These are phyloP conservation scores for Dendrocalamus sinicus DNA, from an alignment of 176 grass and related monocot species.

Conservation along the genomic window DNA sequence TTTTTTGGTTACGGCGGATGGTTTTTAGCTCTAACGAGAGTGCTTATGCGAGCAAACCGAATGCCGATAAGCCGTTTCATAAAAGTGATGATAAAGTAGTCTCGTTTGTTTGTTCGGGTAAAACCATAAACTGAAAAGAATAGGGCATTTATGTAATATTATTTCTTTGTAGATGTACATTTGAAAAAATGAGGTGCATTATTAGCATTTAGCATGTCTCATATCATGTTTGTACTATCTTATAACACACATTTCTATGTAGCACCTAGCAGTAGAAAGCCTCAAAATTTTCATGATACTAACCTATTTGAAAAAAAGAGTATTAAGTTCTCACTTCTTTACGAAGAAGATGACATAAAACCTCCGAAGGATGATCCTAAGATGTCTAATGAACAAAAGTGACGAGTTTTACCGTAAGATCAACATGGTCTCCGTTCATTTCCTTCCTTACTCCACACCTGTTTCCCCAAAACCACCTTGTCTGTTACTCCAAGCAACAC, in stretches of 20 bases:
- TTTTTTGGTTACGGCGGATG: too few relatives aligned
- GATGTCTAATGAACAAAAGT: not conserved
- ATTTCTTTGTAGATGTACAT: not conserved
- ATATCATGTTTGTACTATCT: not conserved
- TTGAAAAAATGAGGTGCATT: not conserved
- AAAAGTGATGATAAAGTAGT: too few relatives aligned
- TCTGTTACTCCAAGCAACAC: not conserved
- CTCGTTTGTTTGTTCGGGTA: too few relatives aligned
- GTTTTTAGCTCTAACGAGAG: too few relatives aligned
- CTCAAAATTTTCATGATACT: not conserved
- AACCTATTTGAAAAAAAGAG: not conserved
- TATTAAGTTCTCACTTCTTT: too few relatives aligned
- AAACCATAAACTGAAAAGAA: too few relatives aligned
- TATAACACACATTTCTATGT: not conserved
- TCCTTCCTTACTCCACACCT: not conserved
- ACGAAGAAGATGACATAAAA: too few relatives aligned
- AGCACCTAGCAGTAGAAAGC: too few relatives aligned
- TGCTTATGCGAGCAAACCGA: too few relatives aligned
- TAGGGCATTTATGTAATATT: not conserved
- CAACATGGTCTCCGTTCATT: not conserved
- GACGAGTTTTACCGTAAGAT: not conserved
- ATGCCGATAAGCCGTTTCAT: too few relatives aligned
- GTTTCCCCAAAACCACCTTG: not conserved
- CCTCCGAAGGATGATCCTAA: fast-evolving
- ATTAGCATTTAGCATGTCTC: not conserved